These are phyloP conservation scores for Apostasia shenzhenica DNA, from an alignment of 106 monocot species.

Conservation along the genomic window DNA sequence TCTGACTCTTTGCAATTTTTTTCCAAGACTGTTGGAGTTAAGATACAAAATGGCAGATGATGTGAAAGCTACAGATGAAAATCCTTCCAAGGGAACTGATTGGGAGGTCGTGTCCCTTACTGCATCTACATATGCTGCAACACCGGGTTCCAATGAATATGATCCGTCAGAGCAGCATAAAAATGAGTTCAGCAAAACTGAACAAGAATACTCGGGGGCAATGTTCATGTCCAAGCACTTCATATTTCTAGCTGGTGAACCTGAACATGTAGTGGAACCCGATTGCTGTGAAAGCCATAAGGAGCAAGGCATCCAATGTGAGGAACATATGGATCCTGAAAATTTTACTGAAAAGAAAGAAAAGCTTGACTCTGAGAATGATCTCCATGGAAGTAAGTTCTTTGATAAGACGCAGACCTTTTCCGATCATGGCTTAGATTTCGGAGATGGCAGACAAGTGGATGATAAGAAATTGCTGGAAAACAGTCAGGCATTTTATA, in stretches of 20 bases:
- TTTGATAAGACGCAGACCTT: slow-evolving; percentile 30
- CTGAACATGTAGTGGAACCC: slow-evolving; percentile 46
- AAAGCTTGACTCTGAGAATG: slow-evolving; percentile 29
- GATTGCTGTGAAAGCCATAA: slow-evolving; percentile 28
- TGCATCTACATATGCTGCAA: slow-evolving; percentile 52
- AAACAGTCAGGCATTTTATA: slow-evolving; percentile 22
- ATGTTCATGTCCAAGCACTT: slow-evolving; percentile 73
- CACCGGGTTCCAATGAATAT: slow-evolving; percentile 39
- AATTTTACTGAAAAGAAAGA: slow-evolving; percentile 17
- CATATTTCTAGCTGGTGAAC: slow-evolving; percentile 55
- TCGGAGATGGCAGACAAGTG: slow-evolving; percentile 22
- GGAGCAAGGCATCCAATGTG: slow-evolving; percentile 12
- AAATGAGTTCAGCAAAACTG: slow-evolving; percentile 9
- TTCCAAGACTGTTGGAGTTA: neutral
- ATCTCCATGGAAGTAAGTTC: slow-evolving; percentile 22
- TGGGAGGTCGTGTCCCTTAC: slow-evolving; percentile 92
- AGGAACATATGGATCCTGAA: slow-evolving; percentile 1
- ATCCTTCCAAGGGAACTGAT: slow-evolving; percentile 34
- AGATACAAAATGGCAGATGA: slow-evolving; percentile 26
- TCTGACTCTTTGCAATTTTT: neutral
- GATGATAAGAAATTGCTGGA: slow-evolving; percentile 18
- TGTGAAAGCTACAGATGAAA: slow-evolving; percentile 20
- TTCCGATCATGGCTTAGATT: slow-evolving; percentile 15
- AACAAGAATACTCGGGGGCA: slow-evolving; percentile 22
- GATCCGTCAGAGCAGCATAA: slow-evolving; percentile 6